Conservation (phyloP, 2,329 filamentous ascomycete species). For the Capronia coronata region DNA sequence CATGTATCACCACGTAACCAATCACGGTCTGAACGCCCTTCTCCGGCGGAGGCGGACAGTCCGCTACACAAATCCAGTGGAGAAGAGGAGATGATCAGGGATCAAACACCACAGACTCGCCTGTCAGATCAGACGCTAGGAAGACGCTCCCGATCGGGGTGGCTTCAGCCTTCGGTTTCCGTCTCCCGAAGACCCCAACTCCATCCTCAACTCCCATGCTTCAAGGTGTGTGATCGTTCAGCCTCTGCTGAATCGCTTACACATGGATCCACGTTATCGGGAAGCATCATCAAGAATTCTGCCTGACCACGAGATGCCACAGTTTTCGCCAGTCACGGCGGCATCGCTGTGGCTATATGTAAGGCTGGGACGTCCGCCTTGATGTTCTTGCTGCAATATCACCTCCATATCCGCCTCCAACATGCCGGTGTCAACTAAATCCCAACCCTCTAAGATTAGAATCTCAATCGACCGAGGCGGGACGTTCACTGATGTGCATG, state of each 20-base stretch:
- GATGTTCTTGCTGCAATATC: conserved; percentile 32
- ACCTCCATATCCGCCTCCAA: conserved; percentile 4
- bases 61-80: not conserved
- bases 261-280: not conserved
- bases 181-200: not conserved
- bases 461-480: conserved; percentile 34
- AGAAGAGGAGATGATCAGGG: not conserved
- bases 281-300: not conserved
- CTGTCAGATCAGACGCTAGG: not conserved
- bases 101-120: not conserved
- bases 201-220: not conserved
- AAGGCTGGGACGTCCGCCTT: conserved; percentile 23
- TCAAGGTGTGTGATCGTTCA: not conserved
- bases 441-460: conserved; percentile 34
- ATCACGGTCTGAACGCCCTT: not conserved
- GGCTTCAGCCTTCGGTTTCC: not conserved
- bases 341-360: conserved; percentile 1
- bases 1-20: not conserved
- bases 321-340: not conserved
- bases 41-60: not conserved
- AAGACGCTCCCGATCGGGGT: not conserved
- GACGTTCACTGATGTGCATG: conserved; percentile 40
- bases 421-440: not conserved
- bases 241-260: not conserved
- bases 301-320: not conserved